Evolutionary conservation across 2,329 filamentous ascomycete species (phyloP).

Genomic region (Paracoccidioides brasiliensis): DNA sequence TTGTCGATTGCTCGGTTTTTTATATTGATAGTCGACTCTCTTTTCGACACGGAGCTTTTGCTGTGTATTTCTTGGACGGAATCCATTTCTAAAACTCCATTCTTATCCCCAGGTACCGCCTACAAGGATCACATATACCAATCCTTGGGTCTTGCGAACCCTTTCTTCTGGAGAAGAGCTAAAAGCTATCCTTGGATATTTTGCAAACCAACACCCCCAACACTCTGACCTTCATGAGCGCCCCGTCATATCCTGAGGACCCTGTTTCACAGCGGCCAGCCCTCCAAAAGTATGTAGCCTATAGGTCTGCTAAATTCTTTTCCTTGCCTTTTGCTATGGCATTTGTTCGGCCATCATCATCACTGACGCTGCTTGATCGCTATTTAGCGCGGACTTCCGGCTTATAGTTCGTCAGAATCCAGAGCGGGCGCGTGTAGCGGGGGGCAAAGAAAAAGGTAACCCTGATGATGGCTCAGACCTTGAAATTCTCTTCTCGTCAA

Average conservation of each 20-base stretch:
- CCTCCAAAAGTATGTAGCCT: constrained; percentile 27
- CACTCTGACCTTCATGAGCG: constrained; percentile 30
- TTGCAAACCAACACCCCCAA: constrained; percentile 8
- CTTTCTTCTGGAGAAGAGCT: constrained; percentile 9
- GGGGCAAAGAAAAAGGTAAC: constrained; percentile 62
- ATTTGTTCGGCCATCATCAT: constrained; percentile 1
- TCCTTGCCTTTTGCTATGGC: constrained; percentile 1
- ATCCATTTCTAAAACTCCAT: not conserved
- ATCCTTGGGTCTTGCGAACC: constrained; percentile 3
- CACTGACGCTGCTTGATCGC: constrained; percentile 3
- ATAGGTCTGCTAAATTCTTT: not conserved
- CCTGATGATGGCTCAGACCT: not conserved
- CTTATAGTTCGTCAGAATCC: constrained; percentile 55
- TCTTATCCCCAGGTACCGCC: constrained; percentile 4
- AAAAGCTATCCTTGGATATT: constrained; percentile 3
- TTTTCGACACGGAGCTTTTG: not conserved
- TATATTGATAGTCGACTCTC: constrained; percentile 8
- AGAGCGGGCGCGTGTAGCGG: constrained; percentile 51
- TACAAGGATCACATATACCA: constrained; percentile 11
- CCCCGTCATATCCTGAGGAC: constrained; percentile 28
- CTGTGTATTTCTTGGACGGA: not conserved
- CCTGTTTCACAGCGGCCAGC: constrained; percentile 26
- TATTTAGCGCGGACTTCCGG: constrained; percentile 36
- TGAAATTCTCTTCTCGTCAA: not conserved
- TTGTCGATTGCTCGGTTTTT: constrained; percentile 12